A percentile compares a stretch with the other conserved stretches of the same genome.
phyloP scores from a whole-genome alignment of 2,329 filamentous ascomycete genomes.

The Penicillium frequentans region DNA sequence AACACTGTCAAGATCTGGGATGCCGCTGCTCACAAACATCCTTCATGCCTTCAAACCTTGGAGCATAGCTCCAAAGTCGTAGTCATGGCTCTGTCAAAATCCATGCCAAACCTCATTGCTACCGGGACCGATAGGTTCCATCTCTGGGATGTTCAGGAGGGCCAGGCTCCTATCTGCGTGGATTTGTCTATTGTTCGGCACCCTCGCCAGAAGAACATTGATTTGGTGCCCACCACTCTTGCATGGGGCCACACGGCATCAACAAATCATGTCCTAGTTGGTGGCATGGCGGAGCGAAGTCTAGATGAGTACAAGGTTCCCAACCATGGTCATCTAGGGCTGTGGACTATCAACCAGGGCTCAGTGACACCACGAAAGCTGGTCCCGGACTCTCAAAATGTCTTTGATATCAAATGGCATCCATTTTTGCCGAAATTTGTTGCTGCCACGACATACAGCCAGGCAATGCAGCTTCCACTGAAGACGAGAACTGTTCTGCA shows the following conservation, averaged over 20 bases:
- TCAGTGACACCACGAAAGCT: constrained; percentile 39
- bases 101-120: constrained; percentile 43
- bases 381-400: constrained; percentile 50
- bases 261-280: constrained; percentile 50
- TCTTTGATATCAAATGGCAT: constrained; percentile 62
- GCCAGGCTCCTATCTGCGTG: constrained; percentile 22
- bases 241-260: constrained; percentile 46
- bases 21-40: constrained; percentile 25
- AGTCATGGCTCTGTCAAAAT: constrained; percentile 50
- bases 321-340: constrained; percentile 52
- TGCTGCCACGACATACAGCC: constrained; percentile 47
- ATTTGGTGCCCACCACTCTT: constrained; percentile 47
- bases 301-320: constrained; percentile 33
- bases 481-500: constrained; percentile 52
- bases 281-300: constrained; percentile 52
- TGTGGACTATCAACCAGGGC: constrained; percentile 53
- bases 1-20: constrained; percentile 59
- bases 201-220: constrained; percentile 27
- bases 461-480: constrained; percentile 32
- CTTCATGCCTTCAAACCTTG: constrained; percentile 38
- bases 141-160: constrained; percentile 38
- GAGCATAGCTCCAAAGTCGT: constrained; percentile 51
- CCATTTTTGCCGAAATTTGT: constrained; percentile 52
- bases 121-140: constrained; percentile 47
- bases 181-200: constrained; percentile 25